Evolutionary conservation across 2,329 filamentous ascomycete genomes (phyloP), one percentile per base, ranked within the genome.

Genomic region (Dactylellina cionopaga): DNA sequence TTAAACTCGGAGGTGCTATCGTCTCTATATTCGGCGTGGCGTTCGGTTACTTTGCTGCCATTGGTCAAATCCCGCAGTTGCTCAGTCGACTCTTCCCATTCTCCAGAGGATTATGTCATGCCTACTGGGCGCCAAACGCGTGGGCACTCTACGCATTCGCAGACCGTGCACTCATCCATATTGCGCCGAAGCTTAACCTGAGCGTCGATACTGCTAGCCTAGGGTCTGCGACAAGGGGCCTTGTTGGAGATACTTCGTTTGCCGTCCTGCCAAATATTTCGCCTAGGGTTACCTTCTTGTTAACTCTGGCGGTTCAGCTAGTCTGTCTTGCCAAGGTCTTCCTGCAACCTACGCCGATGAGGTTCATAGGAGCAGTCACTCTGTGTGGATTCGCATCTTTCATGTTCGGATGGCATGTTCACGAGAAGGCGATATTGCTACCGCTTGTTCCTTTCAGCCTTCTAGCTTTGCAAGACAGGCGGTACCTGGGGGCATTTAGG

Each of bases 331-430:
- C 92, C 75, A 96, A 92, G 80, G 87, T 98, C 37, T 96, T 96
- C 82, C 78, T 87, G 46, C 84, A 86, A 54, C 92, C 92, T 1
- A 92, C 87, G 0, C 96, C 92, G 91, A 90, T 96, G 74, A 90
- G 87, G 63, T 98, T 99, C 79, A 86, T 98, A 41, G 92, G 92
- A 2, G 90, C 92, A 0, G 86, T 96, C 44, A 97, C 94, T 0
- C 87, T 98, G 13, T 98, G 95, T 78, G 95, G 92, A 68, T 99
- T 97, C 79, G 91, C 94, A 0, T 97, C 94, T 0, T 99, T 99
- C 82, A 85, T 99, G 7, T 98, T 98, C 77, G 94, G 95, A 64
- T 99, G 94, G 92, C 95, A 99, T 79, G 95, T 99, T 6, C 95
- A 99, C 78, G 95, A 99, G 79, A 99, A 99, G 81, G 95, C 95